Base-by-base conservation (phyloP, 495 filamentous ascomycete genomes). In the Amniculicola lignicola region DNA sequence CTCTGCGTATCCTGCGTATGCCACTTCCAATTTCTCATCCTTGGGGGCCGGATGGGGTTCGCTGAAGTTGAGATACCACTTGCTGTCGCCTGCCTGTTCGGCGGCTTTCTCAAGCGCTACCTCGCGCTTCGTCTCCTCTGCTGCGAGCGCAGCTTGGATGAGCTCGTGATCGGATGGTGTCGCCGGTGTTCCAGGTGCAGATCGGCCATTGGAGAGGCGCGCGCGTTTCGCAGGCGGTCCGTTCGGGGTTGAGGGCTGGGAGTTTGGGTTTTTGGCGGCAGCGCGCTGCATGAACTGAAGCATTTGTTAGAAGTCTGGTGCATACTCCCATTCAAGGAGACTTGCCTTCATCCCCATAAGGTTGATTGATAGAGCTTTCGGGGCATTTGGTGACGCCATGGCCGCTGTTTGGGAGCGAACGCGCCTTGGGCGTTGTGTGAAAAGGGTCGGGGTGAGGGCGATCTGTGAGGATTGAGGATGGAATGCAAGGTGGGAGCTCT, bases 251-350 rank as follows among this genome's bases (percentile, higher is more conserved):
- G 65, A 65, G 60, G 63, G 76, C 61, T 69, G 66, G 1, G 69
- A 56, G 5, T 41, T 69, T 37, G 31, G 36, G 5, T 60, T 47
- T 59, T 51, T 75, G 27, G 84, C 83, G 21, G 86, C 88, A 44
- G 87, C 87, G 59, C 93, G 82, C 79, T 96, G 93, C 93, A 98
- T 98, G 71, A 98, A 98, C 82, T 88, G 44, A 36, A 52, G 22
- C 12, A 44, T 0, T 3, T 21, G 16, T 47, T 11, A 29, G 55
- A 40, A 24, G 12, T 18, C 46, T 37, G 19, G 27, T 14, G 28
- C 37, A 31, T 25, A n/a, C 36, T 22, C 22, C 28, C 28, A 15
- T 9, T 16, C 12, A 24, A 19, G 28, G 4, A 16, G 4, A 44
- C 14, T 27, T 45, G 50, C 59, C 54, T 63, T 63, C 59, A 63